Conservation (phyloP, 1,139 yeast genomes). For the Candida tropicalis region DNA sequence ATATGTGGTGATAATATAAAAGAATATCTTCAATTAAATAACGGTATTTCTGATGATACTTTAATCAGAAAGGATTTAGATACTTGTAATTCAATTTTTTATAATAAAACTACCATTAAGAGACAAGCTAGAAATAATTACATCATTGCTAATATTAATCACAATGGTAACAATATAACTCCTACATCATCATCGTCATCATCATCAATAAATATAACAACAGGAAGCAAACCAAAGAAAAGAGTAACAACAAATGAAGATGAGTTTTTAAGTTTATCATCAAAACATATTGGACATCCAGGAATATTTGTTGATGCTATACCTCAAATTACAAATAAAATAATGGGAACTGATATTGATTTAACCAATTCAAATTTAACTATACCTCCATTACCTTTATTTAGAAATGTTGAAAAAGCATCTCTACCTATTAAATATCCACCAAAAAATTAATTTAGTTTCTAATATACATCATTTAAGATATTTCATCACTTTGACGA, state of each 20-base stretch:
- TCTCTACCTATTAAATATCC: conserved; percentile 38
- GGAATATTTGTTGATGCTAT: conserved; percentile 52
- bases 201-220: conserved; percentile 1
- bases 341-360: conserved; percentile 32
- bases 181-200: neutral
- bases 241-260: conserved; percentile 20
- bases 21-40: conserved; percentile 15
- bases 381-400: conserved; percentile 54
- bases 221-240: conserved; percentile 2
- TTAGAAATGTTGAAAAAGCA: conserved; percentile 65
- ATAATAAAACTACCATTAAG: conserved; percentile 27
- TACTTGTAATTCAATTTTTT: conserved; percentile 29
- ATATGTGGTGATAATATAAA: conserved; percentile 29
- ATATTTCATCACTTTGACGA: conserved; percentile 52
- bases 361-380: conserved; percentile 22
- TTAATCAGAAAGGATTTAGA: conserved; percentile 29
- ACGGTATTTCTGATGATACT: conserved; percentile 22
- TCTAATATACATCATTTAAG: conserved; percentile 4
- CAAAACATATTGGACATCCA: conserved; percentile 61
- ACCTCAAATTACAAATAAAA: conserved; percentile 57
- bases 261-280: conserved; percentile 32
- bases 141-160: conserved; percentile 20
- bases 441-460: too few species aligned
- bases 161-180: conserved; percentile 13
- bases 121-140: conserved; percentile 26